These are phyloP conservation scores for Debaryomyces sp. DNA, from an alignment of 1,139 yeast species.

Conservation along the genomic window DNA sequence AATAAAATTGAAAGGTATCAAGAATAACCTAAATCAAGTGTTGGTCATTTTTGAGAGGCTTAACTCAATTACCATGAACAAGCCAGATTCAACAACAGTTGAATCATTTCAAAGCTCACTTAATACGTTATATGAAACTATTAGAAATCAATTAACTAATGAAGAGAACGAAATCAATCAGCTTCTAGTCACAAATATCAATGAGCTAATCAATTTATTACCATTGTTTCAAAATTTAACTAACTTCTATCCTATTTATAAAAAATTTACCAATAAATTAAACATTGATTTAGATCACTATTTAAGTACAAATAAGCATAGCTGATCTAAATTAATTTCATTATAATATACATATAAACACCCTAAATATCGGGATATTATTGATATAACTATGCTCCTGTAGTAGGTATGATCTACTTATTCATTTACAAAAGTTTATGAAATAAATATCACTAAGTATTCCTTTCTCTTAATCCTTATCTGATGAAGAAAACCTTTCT, in stretches of 20 bases:
- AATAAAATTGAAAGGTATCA: conserved; percentile 44
- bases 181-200: conserved; percentile 35
- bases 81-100: conserved; percentile 15
- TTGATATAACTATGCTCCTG: background rate
- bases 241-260: conserved; percentile 50
- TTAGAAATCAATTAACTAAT: conserved; percentile 37
- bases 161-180: conserved; percentile 26
- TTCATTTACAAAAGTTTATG: background rate
- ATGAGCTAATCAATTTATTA: conserved; percentile 46
- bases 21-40: conserved; percentile 47
- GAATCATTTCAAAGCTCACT: conserved; percentile 43
- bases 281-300: background rate
- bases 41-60: conserved; percentile 47
- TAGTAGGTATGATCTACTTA: background rate
- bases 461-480: background rate
- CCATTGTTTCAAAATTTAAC: conserved; percentile 56
- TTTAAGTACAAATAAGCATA: background rate
- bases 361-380: background rate
- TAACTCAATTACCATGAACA: conserved; percentile 25
- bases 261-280: conserved; percentile 37
- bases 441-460: background rate
- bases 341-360: conserved; percentile 11
- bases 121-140: conserved; percentile 41
- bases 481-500: conserved; percentile 17
- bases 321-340: conserved; percentile 1